Evolutionary conservation across 805 yeast genomes (phyloP).

Genomic region (Lachancea sp.): DNA sequence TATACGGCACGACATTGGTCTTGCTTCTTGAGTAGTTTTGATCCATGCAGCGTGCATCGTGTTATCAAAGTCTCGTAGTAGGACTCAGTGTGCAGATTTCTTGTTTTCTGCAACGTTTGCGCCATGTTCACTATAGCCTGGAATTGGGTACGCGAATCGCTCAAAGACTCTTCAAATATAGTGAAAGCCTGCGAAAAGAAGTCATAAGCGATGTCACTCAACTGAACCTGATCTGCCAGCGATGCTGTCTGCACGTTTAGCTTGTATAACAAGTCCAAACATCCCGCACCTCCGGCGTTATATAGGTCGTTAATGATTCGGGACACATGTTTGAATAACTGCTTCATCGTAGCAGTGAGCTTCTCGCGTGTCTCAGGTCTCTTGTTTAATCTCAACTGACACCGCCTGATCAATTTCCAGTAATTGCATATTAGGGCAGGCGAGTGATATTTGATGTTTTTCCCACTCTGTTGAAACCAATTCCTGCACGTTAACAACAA

Average conservation of each 20-base stretch:
- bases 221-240: slow-evolving; percentile 68
- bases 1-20: slow-evolving; percentile 91
- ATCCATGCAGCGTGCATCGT: slow-evolving; percentile 79
- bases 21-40: slow-evolving; percentile 80
- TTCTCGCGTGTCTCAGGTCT: slow-evolving; percentile 18
- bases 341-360: slow-evolving; percentile 32
- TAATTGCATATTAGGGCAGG: slow-evolving; percentile 67
- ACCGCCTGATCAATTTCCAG: slow-evolving; percentile 51
- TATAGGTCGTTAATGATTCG: slow-evolving; percentile 63
- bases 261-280: slow-evolving; percentile 34
- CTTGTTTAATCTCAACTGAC: slow-evolving; percentile 27
- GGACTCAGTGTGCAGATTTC: slow-evolving; percentile 39
- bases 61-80: slow-evolving; percentile 82
- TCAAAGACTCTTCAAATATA: slow-evolving; percentile 62
- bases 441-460: slow-evolving; percentile 56
- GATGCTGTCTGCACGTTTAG: slow-evolving; percentile 61
- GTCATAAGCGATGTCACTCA: slow-evolving; percentile 76
- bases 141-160: slow-evolving; percentile 48
- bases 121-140: slow-evolving; percentile 46
- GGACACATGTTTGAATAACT: slow-evolving; percentile 68
- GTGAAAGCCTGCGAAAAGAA: slow-evolving; percentile 83
- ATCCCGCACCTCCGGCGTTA: slow-evolving; percentile 19
- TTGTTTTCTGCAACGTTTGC: slow-evolving; percentile 45
- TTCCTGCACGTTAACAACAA: slow-evolving; percentile 34
- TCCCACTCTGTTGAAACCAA: slow-evolving; percentile 36